Evolutionary conservation across 2,329 filamentous ascomycete genomes (phyloP).

Genomic region (Thielaviopsis ethacetica): DNA sequence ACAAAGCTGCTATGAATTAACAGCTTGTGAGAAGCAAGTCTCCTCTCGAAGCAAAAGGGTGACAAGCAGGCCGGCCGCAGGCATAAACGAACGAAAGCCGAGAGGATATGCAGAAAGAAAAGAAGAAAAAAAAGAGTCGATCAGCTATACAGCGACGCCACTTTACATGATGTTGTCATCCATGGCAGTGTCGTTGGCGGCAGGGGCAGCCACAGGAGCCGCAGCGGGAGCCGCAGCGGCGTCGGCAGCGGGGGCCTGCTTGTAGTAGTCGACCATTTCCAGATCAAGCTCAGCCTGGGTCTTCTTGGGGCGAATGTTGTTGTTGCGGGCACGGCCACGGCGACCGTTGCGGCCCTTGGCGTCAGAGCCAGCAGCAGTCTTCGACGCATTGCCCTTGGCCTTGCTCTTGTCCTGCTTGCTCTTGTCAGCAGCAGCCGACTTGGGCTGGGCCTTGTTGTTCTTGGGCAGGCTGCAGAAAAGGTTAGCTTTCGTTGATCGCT

Average conservation of each 20-base stretch:
- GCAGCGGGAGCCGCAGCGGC: conserved; percentile 30
- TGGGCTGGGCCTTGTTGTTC: conserved; percentile 55
- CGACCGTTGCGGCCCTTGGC: conserved; percentile 26
- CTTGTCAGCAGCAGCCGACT: conserved; percentile 65
- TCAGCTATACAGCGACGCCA: background rate
- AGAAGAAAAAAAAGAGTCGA: background rate
- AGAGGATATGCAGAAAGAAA: conserved; percentile 4
- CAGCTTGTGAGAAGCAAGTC: background rate
- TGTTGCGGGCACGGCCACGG: conserved; percentile 35
- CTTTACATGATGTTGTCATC: conserved; percentile 27
- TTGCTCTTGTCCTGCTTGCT: conserved; percentile 33
- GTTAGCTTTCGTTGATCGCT: conserved; percentile 11
- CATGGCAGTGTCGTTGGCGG: conserved; percentile 43
- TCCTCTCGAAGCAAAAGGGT: background rate
- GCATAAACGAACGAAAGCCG: conserved; percentile 5
- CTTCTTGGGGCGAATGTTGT: conserved; percentile 60
- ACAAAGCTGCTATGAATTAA: background rate
- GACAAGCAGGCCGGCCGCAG: conserved; percentile 4
- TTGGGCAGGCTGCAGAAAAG: conserved; percentile 18
- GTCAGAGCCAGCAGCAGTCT: conserved; percentile 17
- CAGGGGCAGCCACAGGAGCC: conserved; percentile 29
- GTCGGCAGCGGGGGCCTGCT: conserved; percentile 24
- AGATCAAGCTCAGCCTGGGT: conserved; percentile 89
- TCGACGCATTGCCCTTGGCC: conserved; percentile 20
- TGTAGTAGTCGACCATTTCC: conserved; percentile 96